Evolutionary conservation across 805 yeast species (phyloP).

Genomic region (Metschnikowia noctiluminum): DNA sequence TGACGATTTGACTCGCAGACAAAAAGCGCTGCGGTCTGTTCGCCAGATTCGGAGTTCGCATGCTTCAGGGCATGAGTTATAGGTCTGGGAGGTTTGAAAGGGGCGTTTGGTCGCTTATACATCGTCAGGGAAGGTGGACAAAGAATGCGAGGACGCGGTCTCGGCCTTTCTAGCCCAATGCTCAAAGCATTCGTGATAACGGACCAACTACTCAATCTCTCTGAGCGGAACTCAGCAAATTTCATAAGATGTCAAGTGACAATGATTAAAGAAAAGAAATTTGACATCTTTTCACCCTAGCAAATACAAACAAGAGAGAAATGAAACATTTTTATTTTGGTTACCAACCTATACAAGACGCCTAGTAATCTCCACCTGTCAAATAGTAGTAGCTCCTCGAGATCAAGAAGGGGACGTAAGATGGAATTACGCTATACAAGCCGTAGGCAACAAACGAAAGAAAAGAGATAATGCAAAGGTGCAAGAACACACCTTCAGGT

Average conservation of each 20-base stretch:
- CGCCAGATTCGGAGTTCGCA: background rate
- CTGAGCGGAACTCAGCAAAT: no score
- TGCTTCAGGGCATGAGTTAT: background rate
- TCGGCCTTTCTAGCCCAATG: background rate
- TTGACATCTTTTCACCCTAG: background rate
- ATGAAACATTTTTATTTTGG: background rate
- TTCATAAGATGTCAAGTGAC: no score
- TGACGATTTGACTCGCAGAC: slow-evolving; percentile 3
- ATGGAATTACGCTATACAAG: slow-evolving; percentile 21
- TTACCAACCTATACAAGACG: slow-evolving; percentile 6
- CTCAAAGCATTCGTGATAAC: background rate
- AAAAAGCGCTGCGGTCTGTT: background rate
- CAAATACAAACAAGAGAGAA: background rate
- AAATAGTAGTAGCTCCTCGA: slow-evolving; percentile 35
- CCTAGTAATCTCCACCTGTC: slow-evolving; percentile 25
- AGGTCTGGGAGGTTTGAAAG: slow-evolving; percentile 51
- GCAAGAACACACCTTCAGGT: slow-evolving; percentile 33
- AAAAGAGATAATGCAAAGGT: slow-evolving; percentile 16
- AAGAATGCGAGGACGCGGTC: slow-evolving; percentile 6
- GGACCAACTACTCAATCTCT: background rate
- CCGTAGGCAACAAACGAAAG: slow-evolving; percentile 18
- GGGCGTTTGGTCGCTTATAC: slow-evolving; percentile 36
- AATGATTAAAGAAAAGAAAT: background rate
- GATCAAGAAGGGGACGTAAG: slow-evolving; percentile 27
- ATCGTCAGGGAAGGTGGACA: slow-evolving; percentile 9